Evolutionary conservation across 176 grass and related monocot species (phyloP).

Genomic region (Phoenix roebelenii): DNA sequence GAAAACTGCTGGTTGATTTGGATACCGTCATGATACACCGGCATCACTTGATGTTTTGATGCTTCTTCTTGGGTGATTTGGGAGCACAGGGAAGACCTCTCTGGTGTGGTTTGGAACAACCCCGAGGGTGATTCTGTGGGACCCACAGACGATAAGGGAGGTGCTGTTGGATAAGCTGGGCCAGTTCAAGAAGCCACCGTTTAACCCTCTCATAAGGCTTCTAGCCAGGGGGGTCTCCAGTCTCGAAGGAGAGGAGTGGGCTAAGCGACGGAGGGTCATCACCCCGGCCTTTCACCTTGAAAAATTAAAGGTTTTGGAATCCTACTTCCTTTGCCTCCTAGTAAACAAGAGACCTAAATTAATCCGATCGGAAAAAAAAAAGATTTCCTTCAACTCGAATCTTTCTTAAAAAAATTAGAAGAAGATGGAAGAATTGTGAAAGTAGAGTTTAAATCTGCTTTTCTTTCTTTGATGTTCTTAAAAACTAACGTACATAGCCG

Average conservation of each 20-base stretch:
- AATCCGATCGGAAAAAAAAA: no score
- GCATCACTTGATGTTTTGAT: no score
- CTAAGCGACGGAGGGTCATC: conserved; percentile 22
- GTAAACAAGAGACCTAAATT: no score
- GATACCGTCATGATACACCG: not conserved
- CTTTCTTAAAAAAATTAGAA: no score
- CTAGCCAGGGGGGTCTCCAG: conserved; percentile 10
- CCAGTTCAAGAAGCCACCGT: not conserved
- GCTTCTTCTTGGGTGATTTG: no score
- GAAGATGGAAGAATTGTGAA: no score
- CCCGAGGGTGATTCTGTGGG: conserved; percentile 1
- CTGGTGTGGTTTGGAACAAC: not conserved
- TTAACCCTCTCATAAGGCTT: conserved; percentile 8
- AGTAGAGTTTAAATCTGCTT: no score
- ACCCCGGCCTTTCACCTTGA: conserved; percentile 36
- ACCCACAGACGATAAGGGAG: not conserved
- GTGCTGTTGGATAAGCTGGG: not conserved
- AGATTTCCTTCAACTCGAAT: no score
- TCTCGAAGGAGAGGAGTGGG: conserved; percentile 31
- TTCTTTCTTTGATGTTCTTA: no score
- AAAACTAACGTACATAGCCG: no score
- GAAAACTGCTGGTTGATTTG: not conserved
- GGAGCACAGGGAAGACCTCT: not conserved
- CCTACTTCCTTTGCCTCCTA: no score
- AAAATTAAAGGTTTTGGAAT: conserved; percentile 25